Evolutionary conservation across 164 flowering plant genomes (phyloP).

Genomic region (Echeveria elegans): DNA sequence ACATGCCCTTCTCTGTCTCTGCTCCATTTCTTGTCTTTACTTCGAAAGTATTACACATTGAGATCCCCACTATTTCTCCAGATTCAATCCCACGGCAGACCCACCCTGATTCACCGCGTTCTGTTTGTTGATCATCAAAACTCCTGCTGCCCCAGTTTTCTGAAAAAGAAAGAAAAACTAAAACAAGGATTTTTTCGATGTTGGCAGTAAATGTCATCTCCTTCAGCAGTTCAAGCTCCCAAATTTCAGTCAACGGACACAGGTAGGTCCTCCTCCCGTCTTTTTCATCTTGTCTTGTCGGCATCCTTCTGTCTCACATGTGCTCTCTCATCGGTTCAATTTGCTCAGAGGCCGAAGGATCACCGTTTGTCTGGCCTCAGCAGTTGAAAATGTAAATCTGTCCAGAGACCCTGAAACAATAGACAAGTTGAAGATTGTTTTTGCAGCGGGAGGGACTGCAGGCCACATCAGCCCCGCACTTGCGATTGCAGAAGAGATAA

Average conservation of each 20-base stretch:
- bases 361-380: not conserved
- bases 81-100: not conserved
- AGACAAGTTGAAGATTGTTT: slow-evolving; percentile 18
- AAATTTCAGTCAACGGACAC: not conserved
- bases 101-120: not conserved
- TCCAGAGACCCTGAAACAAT: not conserved
- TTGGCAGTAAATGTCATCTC: not conserved
- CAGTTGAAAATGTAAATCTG: not conserved
- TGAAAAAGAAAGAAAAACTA: not conserved
- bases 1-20: not conserved
- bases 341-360: not conserved
- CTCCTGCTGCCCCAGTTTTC: not conserved
- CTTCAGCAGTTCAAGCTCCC: not conserved
- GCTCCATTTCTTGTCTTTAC: too few relatives aligned
- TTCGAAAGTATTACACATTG: not conserved
- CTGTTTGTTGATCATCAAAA: not conserved
- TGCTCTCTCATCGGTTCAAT: not conserved
- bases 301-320: not conserved
- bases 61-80: not conserved
- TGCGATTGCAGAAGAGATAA: slow-evolving; percentile 74
- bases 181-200: not conserved
- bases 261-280: slow-evolving; percentile 1
- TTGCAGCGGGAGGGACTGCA: slow-evolving; percentile 76
- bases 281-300: not conserved
- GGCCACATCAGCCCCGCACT: slow-evolving; percentile 69